These are phyloP conservation scores for Penicillium dipodomyicola DNA, from an alignment of 495 filamentous ascomycete species.

Conservation along the genomic window DNA sequence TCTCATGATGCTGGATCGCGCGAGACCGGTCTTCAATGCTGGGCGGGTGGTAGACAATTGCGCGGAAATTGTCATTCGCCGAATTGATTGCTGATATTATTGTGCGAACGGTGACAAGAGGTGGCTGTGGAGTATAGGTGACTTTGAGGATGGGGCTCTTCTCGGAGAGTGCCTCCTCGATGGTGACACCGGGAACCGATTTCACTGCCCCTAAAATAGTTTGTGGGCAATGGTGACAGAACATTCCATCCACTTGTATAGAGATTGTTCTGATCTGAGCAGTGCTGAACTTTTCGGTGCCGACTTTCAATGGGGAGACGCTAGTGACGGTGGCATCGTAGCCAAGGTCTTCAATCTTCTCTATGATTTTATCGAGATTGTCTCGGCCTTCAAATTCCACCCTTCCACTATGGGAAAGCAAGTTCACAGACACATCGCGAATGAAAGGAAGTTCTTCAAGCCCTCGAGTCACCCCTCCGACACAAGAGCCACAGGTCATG, in stretches of 20 bases:
- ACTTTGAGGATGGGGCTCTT: slow-evolving; percentile 66
- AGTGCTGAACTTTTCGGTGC: slow-evolving; percentile 9
- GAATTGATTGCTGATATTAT: slow-evolving; percentile 67
- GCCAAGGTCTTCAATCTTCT: slow-evolving; percentile 76
- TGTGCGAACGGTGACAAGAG: slow-evolving; percentile 70
- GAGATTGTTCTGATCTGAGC: slow-evolving; percentile 54
- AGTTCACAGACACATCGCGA: slow-evolving; percentile 60
- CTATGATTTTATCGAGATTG: slow-evolving; percentile 57
- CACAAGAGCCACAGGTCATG: slow-evolving; percentile 83
- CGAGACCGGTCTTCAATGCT: slow-evolving; percentile 83
- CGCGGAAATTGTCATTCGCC: slow-evolving; percentile 61
- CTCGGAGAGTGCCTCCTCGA: slow-evolving; percentile 51
- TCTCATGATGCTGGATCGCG: slow-evolving; percentile 63
- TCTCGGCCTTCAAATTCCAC: slow-evolving; percentile 57
- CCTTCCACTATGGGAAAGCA: slow-evolving; percentile 69
- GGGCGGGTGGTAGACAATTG: slow-evolving; percentile 73
- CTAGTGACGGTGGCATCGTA: slow-evolving; percentile 65
- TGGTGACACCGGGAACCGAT: slow-evolving; percentile 46
- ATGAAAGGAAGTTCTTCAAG: slow-evolving; percentile 64
- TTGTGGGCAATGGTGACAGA: slow-evolving; percentile 77
- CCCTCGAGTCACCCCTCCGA: slow-evolving; percentile 60
- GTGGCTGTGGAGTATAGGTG: slow-evolving; percentile 65
- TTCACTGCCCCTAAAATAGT: slow-evolving; percentile 55
- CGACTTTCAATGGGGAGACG: slow-evolving; percentile 21
- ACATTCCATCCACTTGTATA: slow-evolving; percentile 79